These are phyloP conservation scores for Citrus maxima DNA, from an alignment of 345 rosid species.

Conservation along the genomic window DNA sequence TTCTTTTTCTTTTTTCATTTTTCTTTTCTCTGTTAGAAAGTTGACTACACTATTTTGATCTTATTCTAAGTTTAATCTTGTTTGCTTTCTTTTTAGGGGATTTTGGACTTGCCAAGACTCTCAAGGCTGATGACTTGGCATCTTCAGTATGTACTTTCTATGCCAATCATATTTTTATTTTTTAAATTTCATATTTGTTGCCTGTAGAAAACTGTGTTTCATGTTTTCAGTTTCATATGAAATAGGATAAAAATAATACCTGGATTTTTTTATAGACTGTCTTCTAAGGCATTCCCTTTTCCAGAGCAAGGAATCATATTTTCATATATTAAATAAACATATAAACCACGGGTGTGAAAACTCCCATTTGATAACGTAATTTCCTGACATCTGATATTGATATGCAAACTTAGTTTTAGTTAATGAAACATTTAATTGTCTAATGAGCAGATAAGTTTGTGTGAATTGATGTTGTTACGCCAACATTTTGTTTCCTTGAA, in stretches of 20 bases:
- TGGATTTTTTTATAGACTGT: not conserved
- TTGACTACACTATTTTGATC: not conserved
- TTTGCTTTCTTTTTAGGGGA: constrained; percentile 58
- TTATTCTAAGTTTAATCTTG: constrained; percentile 7
- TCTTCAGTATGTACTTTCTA: constrained; percentile 65
- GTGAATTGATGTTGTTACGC: not conserved
- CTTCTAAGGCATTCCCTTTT: not conserved
- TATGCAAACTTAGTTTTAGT: not conserved
- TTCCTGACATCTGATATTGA: not conserved
- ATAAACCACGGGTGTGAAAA: not conserved
- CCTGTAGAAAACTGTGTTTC: not conserved
- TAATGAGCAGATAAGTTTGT: not conserved
- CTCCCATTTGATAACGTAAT: not conserved
- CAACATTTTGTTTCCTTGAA: not conserved
- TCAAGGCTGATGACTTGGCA: constrained; percentile 94
- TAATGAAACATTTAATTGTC: not conserved
- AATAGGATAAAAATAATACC: not conserved
- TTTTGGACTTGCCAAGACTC: constrained; percentile 95
- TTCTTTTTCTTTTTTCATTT: not conserved
- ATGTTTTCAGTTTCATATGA: not conserved
- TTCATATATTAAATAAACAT: not conserved
- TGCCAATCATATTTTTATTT: not conserved
- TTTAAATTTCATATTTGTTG: not conserved
- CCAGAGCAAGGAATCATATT: not conserved
- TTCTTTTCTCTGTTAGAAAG: not conserved